Evolutionary conservation across 2,329 filamentous ascomycete species (phyloP), one percentile per base, ranked within the genome.

Genomic region (Arthroderma sp.): DNA sequence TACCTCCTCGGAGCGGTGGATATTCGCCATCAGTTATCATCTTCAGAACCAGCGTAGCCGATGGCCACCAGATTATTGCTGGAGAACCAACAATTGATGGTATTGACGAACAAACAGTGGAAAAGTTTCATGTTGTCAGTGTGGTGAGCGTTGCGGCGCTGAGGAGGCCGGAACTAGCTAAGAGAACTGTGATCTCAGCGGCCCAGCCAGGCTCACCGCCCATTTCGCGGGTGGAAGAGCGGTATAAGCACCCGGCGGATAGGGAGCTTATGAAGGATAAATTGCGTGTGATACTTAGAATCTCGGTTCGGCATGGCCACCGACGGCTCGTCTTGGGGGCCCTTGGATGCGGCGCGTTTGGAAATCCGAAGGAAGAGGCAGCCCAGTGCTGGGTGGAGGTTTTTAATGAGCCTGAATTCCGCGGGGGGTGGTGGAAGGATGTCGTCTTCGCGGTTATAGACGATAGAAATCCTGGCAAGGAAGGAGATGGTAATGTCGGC

Each of bases 341-440:
- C 0, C 55, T 82, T 44, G 79, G 78, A 0, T 82, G 78, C 51
- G 78, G 78, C 3, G 77, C 73, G 1, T 81, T 78, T 54, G 54
- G 53, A 0, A 80, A 81, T 54, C 78, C 78, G 6, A 66, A 68
- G 0, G 58, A 60, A 34, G 73, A 76, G 49, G 71, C 82, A 15
- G 77, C 72, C 1, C 46, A 57, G 30, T 77, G 74, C 50, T 82
- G 77, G 66, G 56, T 66, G 38, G 71, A 77, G 56, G 75, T 80
- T 30, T 58, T 82, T 43, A 44, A 53, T 15, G 75, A 81, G 56
- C 34, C 49, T 1, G 76, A 82, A 61, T 79, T 78, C 47, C 51
- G 58, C 29, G 72, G 75, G 1, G 73, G 75, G 0, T 77, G 75
- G 71, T 78, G 75, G 72, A 57, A 69, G 53, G 69, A 73, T 45